Conservation (phyloP, 768 basidiomycete species). For the Tephrocybe sp. region DNA sequence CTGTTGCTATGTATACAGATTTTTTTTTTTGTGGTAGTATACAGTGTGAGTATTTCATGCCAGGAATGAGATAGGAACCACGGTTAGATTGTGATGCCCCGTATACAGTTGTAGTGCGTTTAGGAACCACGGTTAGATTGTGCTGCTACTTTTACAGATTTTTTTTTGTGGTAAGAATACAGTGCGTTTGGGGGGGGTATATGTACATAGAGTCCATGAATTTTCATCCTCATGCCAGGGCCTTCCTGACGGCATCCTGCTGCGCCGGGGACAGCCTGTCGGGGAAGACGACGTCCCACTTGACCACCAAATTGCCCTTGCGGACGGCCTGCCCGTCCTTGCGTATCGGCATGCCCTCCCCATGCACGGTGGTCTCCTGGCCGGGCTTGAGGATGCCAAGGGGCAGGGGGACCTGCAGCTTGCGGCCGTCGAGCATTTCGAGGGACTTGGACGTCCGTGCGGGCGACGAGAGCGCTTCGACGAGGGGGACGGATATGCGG, state of each 20-base stretch:
- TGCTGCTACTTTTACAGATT: no score
- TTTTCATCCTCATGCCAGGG: constrained; percentile 54
- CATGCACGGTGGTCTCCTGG: constrained; percentile 64
- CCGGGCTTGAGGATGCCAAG: constrained; percentile 73
- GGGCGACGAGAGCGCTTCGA: constrained; percentile 77
- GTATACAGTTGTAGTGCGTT: no score
- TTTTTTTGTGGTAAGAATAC: not conserved
- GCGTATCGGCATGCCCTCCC: constrained; percentile 91
- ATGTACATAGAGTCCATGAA: no score
- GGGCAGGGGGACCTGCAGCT: constrained; percentile 68
- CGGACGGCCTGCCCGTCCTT: constrained; percentile 68
- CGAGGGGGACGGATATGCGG: constrained; percentile 64
- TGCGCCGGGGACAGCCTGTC: constrained; percentile 70
- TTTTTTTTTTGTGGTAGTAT: no score
- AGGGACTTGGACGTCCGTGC: constrained; percentile 50
- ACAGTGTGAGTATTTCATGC: no score
- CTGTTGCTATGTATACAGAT: no score
- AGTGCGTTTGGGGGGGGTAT: no score
- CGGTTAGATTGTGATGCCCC: no score
- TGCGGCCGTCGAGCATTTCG: constrained; percentile 78
- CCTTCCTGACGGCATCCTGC: constrained; percentile 77
- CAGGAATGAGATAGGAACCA: no score
- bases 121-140: no score
- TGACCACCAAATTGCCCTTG: constrained; percentile 84
- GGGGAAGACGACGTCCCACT: constrained; percentile 87